These are phyloP conservation scores for Linum trigynum DNA, from an alignment of 345 rosid genomes.

Conservation along the genomic window DNA sequence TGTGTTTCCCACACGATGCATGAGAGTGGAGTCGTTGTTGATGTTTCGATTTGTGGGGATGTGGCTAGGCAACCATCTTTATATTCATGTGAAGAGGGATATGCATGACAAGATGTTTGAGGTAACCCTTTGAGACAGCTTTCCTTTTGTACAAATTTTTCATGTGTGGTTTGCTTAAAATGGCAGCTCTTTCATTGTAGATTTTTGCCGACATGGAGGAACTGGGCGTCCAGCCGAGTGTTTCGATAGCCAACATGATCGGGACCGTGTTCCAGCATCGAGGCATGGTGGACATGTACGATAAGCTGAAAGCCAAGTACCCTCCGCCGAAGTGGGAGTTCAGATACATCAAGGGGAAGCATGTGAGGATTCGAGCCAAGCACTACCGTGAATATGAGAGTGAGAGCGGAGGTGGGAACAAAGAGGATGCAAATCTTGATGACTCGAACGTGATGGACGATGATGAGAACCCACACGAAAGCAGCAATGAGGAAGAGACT, in stretches of 20 bases:
- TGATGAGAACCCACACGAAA: background rate
- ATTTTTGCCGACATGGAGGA: conserved; percentile 99
- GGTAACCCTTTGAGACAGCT: conserved; percentile 31
- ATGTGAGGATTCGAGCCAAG: conserved; percentile 52
- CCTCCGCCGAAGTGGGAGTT: conserved; percentile 78
- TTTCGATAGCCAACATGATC: conserved; percentile 55
- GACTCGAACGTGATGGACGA: conserved; percentile 4
- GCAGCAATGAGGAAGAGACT: background rate
- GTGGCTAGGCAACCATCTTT: too few species aligned
- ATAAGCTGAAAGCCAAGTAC: conserved; percentile 58
- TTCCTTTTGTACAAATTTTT: conserved; percentile 3
- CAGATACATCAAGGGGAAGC: conserved; percentile 74
- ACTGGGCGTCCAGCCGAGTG: conserved; percentile 61
- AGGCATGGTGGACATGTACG: conserved; percentile 61
- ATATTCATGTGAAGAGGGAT: too few species aligned
- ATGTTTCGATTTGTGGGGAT: too few species aligned
- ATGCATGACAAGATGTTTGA: conserved; percentile 83
- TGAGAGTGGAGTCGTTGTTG: too few species aligned
- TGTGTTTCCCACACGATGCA: too few species aligned
- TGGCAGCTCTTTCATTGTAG: conserved; percentile 22
- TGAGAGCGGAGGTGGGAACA: conserved; percentile 14
- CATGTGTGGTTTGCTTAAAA: background rate
- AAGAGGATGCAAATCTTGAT: background rate
- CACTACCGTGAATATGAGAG: conserved; percentile 26
- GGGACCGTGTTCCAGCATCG: conserved; percentile 58